Conservation (phyloP, 768 basidiomycete genomes). For the Saitozyma podzolica region DNA sequence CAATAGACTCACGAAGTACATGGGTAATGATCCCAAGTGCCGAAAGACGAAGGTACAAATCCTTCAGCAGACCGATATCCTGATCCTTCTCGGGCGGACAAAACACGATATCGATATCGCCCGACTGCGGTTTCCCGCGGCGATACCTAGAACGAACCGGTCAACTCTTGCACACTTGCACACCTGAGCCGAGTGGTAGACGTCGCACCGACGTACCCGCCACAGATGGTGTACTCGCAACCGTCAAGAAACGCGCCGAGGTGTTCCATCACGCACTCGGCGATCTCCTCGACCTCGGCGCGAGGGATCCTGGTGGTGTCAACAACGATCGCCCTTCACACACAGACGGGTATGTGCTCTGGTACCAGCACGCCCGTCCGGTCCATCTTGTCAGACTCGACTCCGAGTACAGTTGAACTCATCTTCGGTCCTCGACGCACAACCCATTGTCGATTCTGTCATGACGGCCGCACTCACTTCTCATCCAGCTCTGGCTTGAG, state of each 20-base stretch:
- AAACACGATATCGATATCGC: slow-evolving; percentile 88
- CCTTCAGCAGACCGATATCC: slow-evolving; percentile 66
- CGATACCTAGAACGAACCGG: slow-evolving; percentile 64
- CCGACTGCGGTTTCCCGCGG: slow-evolving; percentile 74
- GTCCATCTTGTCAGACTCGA: background rate
- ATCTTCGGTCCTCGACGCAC: too few relatives aligned
- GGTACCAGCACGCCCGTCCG: too few relatives aligned
- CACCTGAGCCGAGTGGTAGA: background rate
- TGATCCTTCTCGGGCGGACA: slow-evolving; percentile 63
- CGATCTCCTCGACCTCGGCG: slow-evolving; percentile 75
- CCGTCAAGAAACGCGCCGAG: slow-evolving; percentile 65
- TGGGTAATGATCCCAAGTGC: slow-evolving; percentile 67
- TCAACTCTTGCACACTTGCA: background rate
- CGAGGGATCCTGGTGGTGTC: slow-evolving; percentile 63
- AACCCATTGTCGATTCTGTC: too few relatives aligned
- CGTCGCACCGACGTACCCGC: slow-evolving; percentile 62
- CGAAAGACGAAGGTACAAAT: slow-evolving; percentile 56
- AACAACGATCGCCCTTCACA: background rate
- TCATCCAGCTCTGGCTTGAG: slow-evolving; percentile 48
- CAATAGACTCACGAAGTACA: slow-evolving; percentile 75
- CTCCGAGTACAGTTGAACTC: too few relatives aligned
- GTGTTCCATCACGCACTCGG: slow-evolving; percentile 66
- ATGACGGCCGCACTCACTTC: slow-evolving; percentile 30
- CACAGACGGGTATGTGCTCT: too few relatives aligned
- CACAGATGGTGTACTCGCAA: slow-evolving; percentile 72